Percentiles rank a stretch among this genome's conserved stretches.
Evolutionary conservation across 805 yeast genomes (phyloP).

Genomic region (Lipomyces starkeyi): DNA sequence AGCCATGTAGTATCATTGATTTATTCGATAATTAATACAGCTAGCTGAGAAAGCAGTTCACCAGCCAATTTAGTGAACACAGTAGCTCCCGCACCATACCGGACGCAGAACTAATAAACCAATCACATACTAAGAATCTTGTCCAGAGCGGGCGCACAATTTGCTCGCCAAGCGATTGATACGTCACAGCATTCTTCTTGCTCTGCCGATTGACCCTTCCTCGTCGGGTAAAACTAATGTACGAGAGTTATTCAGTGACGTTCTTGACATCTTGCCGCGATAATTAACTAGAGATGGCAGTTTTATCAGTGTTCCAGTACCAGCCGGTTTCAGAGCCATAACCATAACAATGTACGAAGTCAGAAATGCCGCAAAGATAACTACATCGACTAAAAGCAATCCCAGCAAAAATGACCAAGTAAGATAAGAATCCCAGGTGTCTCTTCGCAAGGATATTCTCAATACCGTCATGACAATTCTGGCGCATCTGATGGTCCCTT

Average conservation of each 20-base stretch:
- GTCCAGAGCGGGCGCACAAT: neutral
- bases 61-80: neutral
- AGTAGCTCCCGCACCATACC: neutral
- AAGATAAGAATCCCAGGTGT: neutral
- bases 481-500: neutral
- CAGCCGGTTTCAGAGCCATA: neutral
- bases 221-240: neutral
- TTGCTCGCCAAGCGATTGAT: neutral
- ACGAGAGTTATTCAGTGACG: neutral
- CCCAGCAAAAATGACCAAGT: neutral
- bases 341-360: neutral
- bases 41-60: neutral
- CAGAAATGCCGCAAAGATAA: neutral
- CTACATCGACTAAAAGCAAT: conserved; percentile 1
- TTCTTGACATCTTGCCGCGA: neutral
- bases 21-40: neutral
- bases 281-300: neutral
- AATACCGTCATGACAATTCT: neutral
- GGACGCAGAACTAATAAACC: neutral
- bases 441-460: neutral
- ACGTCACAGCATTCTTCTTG: neutral
- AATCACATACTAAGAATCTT: neutral
- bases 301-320: neutral
- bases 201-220: neutral
- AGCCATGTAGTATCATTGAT: neutral